phyloP scores from a whole-genome alignment of 129 eudicot genomes.

The Gnaphalium uliginosum region DNA sequence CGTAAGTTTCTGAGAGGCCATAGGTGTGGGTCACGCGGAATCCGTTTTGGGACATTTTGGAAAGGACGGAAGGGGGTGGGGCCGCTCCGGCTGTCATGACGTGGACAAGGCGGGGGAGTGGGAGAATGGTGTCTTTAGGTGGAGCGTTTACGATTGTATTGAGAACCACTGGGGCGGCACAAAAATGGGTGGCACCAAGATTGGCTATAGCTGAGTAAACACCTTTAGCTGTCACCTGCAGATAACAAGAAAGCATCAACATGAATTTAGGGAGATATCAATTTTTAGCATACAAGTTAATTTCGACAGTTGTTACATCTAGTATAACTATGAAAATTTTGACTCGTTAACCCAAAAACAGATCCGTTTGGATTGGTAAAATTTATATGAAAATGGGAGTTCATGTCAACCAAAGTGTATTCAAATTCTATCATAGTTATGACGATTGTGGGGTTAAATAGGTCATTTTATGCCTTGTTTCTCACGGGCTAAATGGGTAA shows the following conservation, averaged over 20 bases:
- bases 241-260: background rate
- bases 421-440: no score
- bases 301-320: background rate
- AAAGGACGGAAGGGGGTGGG: conserved; percentile 83
- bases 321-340: no score
- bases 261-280: background rate
- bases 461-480: no score
- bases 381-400: no score
- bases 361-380: no score
- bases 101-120: conserved; percentile 69
- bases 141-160: conserved; percentile 77
- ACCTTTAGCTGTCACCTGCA: conserved; percentile 68
- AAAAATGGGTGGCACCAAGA: conserved; percentile 76
- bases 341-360: no score
- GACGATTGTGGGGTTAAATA: no score
- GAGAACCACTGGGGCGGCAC: conserved; percentile 95
- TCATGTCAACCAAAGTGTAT: no score
- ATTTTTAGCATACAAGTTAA: background rate
- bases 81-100: conserved; percentile 92
- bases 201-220: conserved; percentile 77
- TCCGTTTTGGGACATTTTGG: conserved; percentile 62
- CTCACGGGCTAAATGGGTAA: no score
- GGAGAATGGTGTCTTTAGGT: conserved; percentile 51
- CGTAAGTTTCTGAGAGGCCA: conserved; percentile 86
- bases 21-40: conserved; percentile 79